phyloP scores from a whole-genome alignment of 768 basidiomycete species.

The Rubroboletus pulcherrimus region DNA sequence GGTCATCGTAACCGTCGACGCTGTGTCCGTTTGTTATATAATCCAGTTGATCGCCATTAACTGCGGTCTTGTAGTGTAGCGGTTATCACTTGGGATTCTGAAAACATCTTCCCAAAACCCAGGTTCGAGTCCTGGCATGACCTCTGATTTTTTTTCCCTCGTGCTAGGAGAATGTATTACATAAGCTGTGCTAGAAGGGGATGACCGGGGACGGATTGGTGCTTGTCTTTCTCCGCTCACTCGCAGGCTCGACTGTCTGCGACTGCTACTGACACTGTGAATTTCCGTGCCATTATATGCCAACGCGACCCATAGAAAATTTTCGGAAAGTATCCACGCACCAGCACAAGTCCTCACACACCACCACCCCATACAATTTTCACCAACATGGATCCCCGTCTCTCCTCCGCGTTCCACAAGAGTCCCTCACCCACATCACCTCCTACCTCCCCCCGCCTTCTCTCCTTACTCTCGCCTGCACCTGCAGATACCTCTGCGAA shows the following conservation, averaged over 20 bases:
- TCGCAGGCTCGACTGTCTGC: constrained; percentile 27
- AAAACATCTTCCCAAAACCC: constrained; percentile 22
- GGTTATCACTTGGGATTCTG: constrained; percentile 31
- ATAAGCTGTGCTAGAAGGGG: neutral
- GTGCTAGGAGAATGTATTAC: neutral
- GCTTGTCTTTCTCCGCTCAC: constrained; percentile 2
- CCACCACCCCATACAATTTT: constrained; percentile 18
- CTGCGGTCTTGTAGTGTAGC: constrained; percentile 26
- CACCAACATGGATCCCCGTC: constrained; percentile 49
- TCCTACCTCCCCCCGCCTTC: constrained; percentile 64
- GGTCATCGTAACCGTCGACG: no score
- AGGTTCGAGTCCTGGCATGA: constrained; percentile 28
- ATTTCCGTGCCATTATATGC: constrained; percentile 56
- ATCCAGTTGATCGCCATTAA: fast-evolving
- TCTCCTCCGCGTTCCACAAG: constrained; percentile 55
- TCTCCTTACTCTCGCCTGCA: constrained; percentile 53
- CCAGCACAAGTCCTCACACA: constrained; percentile 28
- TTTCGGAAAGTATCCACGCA: constrained; percentile 34
- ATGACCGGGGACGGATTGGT: neutral
- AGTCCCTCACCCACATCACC: constrained; percentile 75
- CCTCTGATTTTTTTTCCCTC: constrained; percentile 1
- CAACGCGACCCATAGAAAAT: constrained; percentile 46
- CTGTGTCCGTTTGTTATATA: neutral
- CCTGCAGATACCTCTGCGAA: constrained; percentile 48
- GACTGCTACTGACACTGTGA: constrained; percentile 12